Evolutionary conservation across 768 basidiomycete genomes (phyloP), one percentile per base, ranked within the genome.

Genomic region (Lactarius hengduanensis): DNA sequence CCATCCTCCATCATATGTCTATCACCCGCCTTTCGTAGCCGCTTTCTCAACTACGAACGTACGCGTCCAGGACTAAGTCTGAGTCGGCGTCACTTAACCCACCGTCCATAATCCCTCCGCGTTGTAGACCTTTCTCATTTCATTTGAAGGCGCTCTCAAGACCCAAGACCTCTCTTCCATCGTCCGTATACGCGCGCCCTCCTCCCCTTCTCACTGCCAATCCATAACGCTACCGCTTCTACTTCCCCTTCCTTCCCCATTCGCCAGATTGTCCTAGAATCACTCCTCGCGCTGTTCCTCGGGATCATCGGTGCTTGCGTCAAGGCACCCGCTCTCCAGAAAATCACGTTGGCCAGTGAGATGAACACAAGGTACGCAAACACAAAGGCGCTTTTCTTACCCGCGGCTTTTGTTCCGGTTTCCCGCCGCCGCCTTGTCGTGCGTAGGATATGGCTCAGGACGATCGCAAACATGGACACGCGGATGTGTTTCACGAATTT

Each of bases 281-380:
- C 86, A 13, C 71, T 91, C 26, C 54, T 86, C 61, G 84, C 86
- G 1, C 79, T 93, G 28, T 70, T 86, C n/a, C 67, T 89, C 10
- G 91, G 91, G n/a, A 87, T 85, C 26, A 65, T 92, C 3, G 92
- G 91, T 8, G 89, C 90, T 36, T 84, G 86, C n/a, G 71, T 91
- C 66, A 87, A 83, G 69, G 82, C 89, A 8, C 84, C 91, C 1
- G 74, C 80, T 40, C 77, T 94, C 38, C 91, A 88, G 71, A 90
- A 93, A 71, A 91, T 94, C 66, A 89, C 89, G 41, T 95, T 92
- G 93, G 84, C 91, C 20, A 92, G 89, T 71, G 92, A 96, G 77
- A 94, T 94, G 92, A 84, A 83, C 71, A 87, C 83, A 73, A 82
- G 88, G 92, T 92, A 71, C 70, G 85, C 76, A 20, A 38, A 7